Percentiles rank a stretch among this genome's conserved stretches.
These are phyloP conservation scores for Neurospora sp. DNA, from an alignment of 495 filamentous ascomycete species.

Conservation along the genomic window DNA sequence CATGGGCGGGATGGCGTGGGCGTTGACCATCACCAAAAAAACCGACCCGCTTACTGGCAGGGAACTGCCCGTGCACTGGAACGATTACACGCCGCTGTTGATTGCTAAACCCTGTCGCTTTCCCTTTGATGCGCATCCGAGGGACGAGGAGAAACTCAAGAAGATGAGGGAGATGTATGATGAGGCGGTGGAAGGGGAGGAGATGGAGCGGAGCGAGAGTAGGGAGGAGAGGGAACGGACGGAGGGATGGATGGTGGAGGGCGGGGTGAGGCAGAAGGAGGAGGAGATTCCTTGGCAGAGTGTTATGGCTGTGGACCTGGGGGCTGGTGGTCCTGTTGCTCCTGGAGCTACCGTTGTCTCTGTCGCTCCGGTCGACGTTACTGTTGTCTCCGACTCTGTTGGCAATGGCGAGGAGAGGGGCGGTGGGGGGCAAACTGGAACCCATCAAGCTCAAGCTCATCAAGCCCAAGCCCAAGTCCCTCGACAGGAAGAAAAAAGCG, in stretches of 20 bases:
- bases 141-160: slow-evolving; percentile 21
- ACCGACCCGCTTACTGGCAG: slow-evolving; percentile 19
- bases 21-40: slow-evolving; percentile 41
- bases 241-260: background rate
- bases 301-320: background rate
- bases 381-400: no score
- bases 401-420: no score
- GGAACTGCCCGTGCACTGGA: slow-evolving; percentile 36
- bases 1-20: slow-evolving; percentile 52
- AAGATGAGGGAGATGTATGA: slow-evolving; percentile 28
- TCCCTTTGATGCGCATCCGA: slow-evolving; percentile 32
- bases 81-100: slow-evolving; percentile 42
- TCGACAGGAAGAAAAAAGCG: no score
- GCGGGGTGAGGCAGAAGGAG: background rate
- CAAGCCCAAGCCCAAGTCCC: no score
- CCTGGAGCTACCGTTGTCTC: no score
- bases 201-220: slow-evolving; percentile 5
- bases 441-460: no score
- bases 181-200: slow-evolving; percentile 18
- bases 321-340: background rate
- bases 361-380: no score
- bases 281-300: background rate
- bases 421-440: no score
- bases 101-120: slow-evolving; percentile 43
- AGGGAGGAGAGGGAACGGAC: background rate